phyloP scores from a whole-genome alignment of 306 rosid genomes.

The Cucurbita pepo region DNA sequence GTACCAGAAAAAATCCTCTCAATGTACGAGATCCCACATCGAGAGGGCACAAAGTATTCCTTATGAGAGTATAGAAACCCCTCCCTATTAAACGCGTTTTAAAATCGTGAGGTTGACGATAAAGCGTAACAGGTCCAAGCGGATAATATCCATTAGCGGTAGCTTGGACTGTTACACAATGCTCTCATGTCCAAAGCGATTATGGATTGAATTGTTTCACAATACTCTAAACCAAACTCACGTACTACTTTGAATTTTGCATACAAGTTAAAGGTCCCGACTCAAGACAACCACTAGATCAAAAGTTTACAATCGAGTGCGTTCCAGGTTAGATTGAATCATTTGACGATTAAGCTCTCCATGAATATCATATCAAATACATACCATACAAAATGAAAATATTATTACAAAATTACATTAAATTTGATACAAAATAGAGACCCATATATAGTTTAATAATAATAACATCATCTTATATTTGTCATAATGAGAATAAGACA shows the following conservation, averaged over 20 bases:
- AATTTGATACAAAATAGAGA: neutral
- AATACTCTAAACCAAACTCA: too few species aligned
- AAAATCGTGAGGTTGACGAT: too few species aligned
- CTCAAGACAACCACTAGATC: neutral
- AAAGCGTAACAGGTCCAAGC: too few species aligned
- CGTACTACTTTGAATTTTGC: too few species aligned
- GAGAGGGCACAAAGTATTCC: too few species aligned
- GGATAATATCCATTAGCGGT: too few species aligned
- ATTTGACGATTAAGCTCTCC: neutral
- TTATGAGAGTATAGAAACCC: too few species aligned
- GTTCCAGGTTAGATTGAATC: neutral
- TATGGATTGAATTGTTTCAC: neutral
- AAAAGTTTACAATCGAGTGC: too few species aligned
- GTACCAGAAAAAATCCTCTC: neutral
- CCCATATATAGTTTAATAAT: neutral
- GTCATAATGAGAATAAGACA: neutral
- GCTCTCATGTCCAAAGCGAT: rapidly evolving
- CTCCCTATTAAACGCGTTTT: too few species aligned
- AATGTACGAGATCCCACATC: too few species aligned
- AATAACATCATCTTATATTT: neutral
- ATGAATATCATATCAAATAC: neutral
- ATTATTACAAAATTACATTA: neutral
- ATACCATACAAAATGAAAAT: neutral
- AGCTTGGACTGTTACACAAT: too few species aligned
- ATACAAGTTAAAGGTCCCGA: neutral